Evolutionary conservation across 2,329 filamentous ascomycete genomes (phyloP).

Genomic region (Aurifilum marmelostoma): DNA sequence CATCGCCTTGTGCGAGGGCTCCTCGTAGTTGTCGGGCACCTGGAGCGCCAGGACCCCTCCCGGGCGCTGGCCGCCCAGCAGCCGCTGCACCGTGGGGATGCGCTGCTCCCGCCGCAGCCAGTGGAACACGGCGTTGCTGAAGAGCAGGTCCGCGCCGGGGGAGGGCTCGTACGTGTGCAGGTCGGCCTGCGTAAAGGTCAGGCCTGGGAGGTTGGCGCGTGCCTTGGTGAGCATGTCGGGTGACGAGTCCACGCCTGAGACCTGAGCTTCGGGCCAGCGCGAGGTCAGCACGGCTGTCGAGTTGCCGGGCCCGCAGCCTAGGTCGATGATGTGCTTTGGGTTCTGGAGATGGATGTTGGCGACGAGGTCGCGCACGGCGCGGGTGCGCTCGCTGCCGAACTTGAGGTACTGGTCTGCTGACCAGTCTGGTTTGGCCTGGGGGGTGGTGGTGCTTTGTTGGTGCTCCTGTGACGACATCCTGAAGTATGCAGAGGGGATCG

Average conservation of each 20-base stretch:
- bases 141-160: constrained; percentile 47
- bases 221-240: constrained; percentile 60
- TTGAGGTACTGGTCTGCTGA: constrained; percentile 61
- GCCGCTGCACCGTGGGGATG: constrained; percentile 46
- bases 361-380: constrained; percentile 57
- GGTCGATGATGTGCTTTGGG: constrained; percentile 54
- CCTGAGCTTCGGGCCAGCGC: constrained; percentile 49
- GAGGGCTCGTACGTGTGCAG: constrained; percentile 45
- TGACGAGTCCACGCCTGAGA: constrained; percentile 58
- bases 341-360: constrained; percentile 46
- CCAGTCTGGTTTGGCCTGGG: constrained; percentile 45
- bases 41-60: constrained; percentile 60
- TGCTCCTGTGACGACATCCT: constrained; percentile 18
- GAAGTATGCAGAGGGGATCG: constrained; percentile 1
- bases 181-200: constrained; percentile 52
- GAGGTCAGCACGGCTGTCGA: constrained; percentile 53
- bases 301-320: constrained; percentile 65
- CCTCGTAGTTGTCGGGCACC: constrained; percentile 50
- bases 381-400: constrained; percentile 56
- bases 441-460: not conserved
- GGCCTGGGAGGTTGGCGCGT: constrained; percentile 41
- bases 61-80: constrained; percentile 44
- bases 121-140: constrained; percentile 62
- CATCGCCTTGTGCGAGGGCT: constrained; percentile 56
- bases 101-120: constrained; percentile 53